Percentiles rank a stretch among this genome's conserved stretches.
Conservation (phyloP, 2,329 filamentous ascomycete genomes). For the Furcasterigmium furcatum region DNA sequence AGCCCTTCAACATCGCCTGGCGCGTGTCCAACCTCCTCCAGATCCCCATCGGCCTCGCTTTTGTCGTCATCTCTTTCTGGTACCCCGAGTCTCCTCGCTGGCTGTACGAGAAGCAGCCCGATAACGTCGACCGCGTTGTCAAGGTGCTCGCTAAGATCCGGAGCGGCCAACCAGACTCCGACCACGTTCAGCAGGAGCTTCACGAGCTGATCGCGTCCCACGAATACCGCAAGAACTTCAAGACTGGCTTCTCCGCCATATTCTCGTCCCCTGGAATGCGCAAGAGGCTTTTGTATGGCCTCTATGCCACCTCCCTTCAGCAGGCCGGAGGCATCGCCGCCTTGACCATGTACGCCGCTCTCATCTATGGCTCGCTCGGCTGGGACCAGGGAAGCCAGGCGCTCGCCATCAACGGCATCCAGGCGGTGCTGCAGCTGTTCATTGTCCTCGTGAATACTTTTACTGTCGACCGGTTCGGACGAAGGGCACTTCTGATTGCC, state of each 20-base stretch:
- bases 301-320: conserved; percentile 27
- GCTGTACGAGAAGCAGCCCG: conserved; percentile 29
- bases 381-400: conserved; percentile 27
- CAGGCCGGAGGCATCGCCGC: conserved; percentile 24
- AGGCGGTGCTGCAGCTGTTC: conserved; percentile 30
- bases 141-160: conserved; percentile 25
- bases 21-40: conserved; percentile 36
- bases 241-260: conserved; percentile 26
- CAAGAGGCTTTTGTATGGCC: conserved; percentile 31
- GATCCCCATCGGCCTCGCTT: conserved; percentile 32
- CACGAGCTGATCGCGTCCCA: conserved; percentile 29
- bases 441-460: conserved; percentile 35
- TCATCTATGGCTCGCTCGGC: conserved; percentile 30
- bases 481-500: conserved; percentile 25
- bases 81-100: conserved; percentile 31
- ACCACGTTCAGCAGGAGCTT: conserved; percentile 27
- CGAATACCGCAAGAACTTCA: conserved; percentile 26
- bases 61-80: conserved; percentile 31
- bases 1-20: conserved; percentile 38
- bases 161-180: conserved; percentile 21
- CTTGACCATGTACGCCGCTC: conserved; percentile 31
- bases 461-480: conserved; percentile 30
- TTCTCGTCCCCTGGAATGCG: conserved; percentile 25
- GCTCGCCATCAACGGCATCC: conserved; percentile 27
- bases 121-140: conserved; percentile 24